These are phyloP conservation scores for Ceratobasidium sp. DNA, from an alignment of 1,284 basidiomycete species.

Conservation along the genomic window DNA sequence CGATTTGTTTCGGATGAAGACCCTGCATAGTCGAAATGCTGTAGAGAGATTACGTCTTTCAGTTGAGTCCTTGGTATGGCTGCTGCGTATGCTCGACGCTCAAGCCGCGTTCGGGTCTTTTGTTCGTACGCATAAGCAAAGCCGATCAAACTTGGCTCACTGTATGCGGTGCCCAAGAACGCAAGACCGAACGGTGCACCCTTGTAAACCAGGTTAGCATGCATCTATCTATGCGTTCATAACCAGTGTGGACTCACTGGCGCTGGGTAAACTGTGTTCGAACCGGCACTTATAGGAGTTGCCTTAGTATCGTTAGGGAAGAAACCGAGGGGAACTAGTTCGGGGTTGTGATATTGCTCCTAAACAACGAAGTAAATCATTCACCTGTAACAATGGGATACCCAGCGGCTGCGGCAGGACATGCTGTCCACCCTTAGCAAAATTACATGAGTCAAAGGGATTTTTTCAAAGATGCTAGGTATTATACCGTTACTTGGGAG, in stretches of 20 bases:
- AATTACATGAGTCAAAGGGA: conserved; percentile 11
- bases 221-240: neutral
- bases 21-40: too few species aligned
- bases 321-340: conserved; percentile 71
- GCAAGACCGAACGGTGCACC: conserved; percentile 74
- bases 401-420: conserved; percentile 63
- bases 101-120: conserved; percentile 67
- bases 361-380: conserved; percentile 3
- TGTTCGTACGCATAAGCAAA: conserved; percentile 77
- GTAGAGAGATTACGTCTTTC: too few species aligned
- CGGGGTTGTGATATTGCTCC: neutral
- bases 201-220: neutral
- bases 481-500: conserved; percentile 65
- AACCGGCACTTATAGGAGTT: conserved; percentile 50
- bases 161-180: conserved; percentile 75
- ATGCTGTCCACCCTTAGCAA: conserved; percentile 58
- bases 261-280: conserved; percentile 65
- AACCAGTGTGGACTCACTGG: conserved; percentile 54
- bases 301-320: conserved; percentile 64
- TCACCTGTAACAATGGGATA: conserved; percentile 63
- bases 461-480: too few species aligned
- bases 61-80: too few species aligned
- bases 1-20: neutral
- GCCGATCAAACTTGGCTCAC: conserved; percentile 70
- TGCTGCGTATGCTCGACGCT: too few species aligned